Evolutionary conservation across 192 early-diverging fungal species (phyloP), one percentile per base, ranked within the genome.

Genomic region (Coemansia sp.): DNA sequence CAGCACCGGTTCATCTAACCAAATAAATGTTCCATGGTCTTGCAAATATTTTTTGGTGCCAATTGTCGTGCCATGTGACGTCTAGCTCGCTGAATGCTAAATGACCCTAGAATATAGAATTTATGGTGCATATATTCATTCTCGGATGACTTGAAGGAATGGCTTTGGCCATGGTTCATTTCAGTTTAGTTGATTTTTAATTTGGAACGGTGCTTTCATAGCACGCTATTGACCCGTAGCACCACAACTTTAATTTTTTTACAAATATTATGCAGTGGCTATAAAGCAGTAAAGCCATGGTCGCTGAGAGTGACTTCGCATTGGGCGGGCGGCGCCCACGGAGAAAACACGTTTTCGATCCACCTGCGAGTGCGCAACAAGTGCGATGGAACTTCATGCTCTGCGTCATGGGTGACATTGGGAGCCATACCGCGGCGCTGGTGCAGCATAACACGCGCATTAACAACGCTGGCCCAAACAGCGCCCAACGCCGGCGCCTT

Each of bases 401-500:
- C 25, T 3, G 11, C 12, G 52, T 7, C 18, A 17, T 24, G 49
- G 3, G 49, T 40, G 18, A 37, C 25, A 26, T 72, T 47, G 17
- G 17, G 64, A 14, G 46, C 63, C 46, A 70, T 31, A 6, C 66
- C 65, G 21, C 68, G 62, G 28, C 73, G 66, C 54, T 72, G 73
- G 61, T 75, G 67, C 47, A 91, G 46, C 61, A 84, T 71, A 1
- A 94, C 66, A 6, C 91, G 82, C 1, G 81, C 76, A 62, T 90
- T 90, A 36, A 92, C 78, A 17, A 84, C 81, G 58, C 88, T 91
- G 12, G 89, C 82, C 92, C 91, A 92, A 12, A 84, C 63, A 21
- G 87, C 58, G 0, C 92, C 92, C 48, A 94, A 66, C 7, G 85
- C 84, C 3, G 92, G 90, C 24, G 84, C 83, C 66, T 88, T 91